Conservation (phyloP, 768 basidiomycete species). For the Pleurotus pulmonarius region DNA sequence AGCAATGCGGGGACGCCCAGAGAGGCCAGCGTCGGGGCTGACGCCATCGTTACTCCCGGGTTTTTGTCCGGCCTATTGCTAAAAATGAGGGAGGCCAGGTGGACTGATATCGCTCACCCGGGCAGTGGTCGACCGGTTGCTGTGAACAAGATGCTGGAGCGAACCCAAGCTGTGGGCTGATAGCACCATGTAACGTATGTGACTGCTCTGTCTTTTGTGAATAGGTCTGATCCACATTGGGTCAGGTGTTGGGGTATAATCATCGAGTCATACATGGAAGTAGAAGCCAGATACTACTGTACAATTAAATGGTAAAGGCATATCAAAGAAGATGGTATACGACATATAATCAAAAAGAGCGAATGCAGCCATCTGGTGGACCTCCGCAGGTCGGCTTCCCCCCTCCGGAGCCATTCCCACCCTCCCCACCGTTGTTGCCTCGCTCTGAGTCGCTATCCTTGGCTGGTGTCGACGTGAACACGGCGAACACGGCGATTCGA, state of each 20-base stretch:
- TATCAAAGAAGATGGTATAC: no score
- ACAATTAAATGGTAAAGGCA: no score
- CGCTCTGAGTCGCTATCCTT: neutral
- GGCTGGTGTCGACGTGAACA: neutral
- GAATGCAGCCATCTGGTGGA: neutral
- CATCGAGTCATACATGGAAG: no score
- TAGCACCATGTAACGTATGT: conserved; percentile 1
- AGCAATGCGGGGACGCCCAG: conserved; percentile 24
- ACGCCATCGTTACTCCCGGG: conserved; percentile 49
- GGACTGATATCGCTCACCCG: conserved; percentile 53
- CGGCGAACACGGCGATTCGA: neutral
- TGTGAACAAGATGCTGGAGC: conserved; percentile 72
- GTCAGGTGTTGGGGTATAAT: no score
- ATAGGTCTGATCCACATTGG: no score
- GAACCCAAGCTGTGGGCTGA: conserved; percentile 61
- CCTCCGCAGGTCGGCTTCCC: neutral
- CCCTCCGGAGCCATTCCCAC: neutral
- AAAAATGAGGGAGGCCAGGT: conserved; percentile 63
- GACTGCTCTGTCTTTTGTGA: no score
- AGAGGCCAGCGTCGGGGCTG: conserved; percentile 14
- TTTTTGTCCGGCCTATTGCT: conserved; percentile 54
- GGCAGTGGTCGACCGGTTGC: conserved; percentile 46
- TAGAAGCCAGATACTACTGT: no score
- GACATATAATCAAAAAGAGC: neutral
- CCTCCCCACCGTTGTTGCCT: neutral